Base-by-base conservation (phyloP, 2,329 filamentous ascomycete species). In the Lecanicillium sp. region DNA sequence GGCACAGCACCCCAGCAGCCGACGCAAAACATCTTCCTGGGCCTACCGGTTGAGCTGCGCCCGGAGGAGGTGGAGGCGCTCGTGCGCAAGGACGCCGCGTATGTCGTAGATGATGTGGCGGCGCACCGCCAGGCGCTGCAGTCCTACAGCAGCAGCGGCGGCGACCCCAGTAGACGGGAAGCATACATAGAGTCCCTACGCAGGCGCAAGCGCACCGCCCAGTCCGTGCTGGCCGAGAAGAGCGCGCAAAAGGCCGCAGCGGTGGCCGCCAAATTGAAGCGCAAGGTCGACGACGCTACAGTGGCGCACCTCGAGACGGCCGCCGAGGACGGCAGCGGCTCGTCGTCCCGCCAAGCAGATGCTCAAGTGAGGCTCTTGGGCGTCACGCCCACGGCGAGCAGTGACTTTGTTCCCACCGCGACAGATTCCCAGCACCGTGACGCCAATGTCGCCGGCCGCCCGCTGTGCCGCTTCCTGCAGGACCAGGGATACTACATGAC, bases 21-120 rank as follows among this genome's bases (percentile, higher is more conserved):
- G 5, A 90, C 94, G 51, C 92, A 98, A 63, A 97, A 95, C 64
- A 76, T 95, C 42, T 97, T 97, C 57, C 75, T 90, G 42, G 87
- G 89, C 33, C 66, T 97, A 36, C 92, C 92, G 3, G 66, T 97
- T 18, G 84, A 96, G 66, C 71, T 98, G 32, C 86, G 92, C 68
- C 82, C 87, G 2, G 92, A 97, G 64, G 92, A 98, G 66, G 89
- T 83, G 4, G 75, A 80, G 46, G 65, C 92, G 39, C 72, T 98
- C 19, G 79, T 94, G 42, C 81, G 87, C 49, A 82, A 81, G 49
- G 79, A 77, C 43, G 76, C 79, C 50, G 90, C 80, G 30, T 87
- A 83, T 60, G 72, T 95, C 49, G 79, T 90, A 50, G 87, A 96
- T 58, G 89, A 94, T 61, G 69, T 71, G 37, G 68, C 73, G 38